Evolutionary conservation across 805 yeast species (phyloP).

Genomic region (Metschnikowia koreensis): DNA sequence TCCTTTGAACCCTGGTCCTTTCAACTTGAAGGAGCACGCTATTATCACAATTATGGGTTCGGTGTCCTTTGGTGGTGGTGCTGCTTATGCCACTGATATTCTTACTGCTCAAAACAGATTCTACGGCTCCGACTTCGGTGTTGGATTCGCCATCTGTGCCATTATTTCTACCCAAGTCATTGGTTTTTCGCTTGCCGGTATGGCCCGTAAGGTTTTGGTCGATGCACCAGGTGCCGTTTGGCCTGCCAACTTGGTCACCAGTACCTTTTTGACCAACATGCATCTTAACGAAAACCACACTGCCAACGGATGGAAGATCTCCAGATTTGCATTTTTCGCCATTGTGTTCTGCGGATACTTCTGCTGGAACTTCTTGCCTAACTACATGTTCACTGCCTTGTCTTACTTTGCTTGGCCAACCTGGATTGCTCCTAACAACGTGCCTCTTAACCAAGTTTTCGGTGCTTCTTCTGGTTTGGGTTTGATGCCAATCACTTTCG

Average conservation of each 20-base stretch:
- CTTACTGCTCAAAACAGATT: slow-evolving; percentile 50
- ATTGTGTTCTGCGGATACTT: slow-evolving; percentile 3
- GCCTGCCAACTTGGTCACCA: slow-evolving; percentile 64
- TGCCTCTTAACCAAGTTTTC: slow-evolving; percentile 60
- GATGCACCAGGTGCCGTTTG: slow-evolving; percentile 67
- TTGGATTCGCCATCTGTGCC: slow-evolving; percentile 56
- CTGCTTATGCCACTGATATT: slow-evolving; percentile 59
- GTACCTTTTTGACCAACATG: slow-evolving; percentile 54
- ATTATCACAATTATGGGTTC: slow-evolving; percentile 53
- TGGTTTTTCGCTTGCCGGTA: slow-evolving; percentile 68
- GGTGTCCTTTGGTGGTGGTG: slow-evolving; percentile 40
- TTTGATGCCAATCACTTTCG: slow-evolving; percentile 62
- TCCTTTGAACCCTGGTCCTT: slow-evolving; percentile 56
- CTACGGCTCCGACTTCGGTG: slow-evolving; percentile 44
- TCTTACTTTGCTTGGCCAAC: slow-evolving; percentile 62
- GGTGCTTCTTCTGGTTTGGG: slow-evolving; percentile 65
- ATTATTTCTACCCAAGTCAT: slow-evolving; percentile 58
- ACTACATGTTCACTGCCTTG: slow-evolving; percentile 54
- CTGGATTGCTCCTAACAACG: slow-evolving; percentile 64
- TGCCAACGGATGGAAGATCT: slow-evolving; percentile 60
- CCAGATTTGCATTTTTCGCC: slow-evolving; percentile 6
- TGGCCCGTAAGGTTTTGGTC: slow-evolving; percentile 56
- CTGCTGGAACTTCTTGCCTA: slow-evolving; percentile 11
- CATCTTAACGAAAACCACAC: slow-evolving; percentile 50
- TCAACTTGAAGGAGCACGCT: slow-evolving; percentile 62